A percentile compares a stretch with the other conserved stretches of the same genome.
These are phyloP conservation scores for Ogataea nakhonphanomensis DNA, from an alignment of 805 yeast species.

Conservation along the genomic window DNA sequence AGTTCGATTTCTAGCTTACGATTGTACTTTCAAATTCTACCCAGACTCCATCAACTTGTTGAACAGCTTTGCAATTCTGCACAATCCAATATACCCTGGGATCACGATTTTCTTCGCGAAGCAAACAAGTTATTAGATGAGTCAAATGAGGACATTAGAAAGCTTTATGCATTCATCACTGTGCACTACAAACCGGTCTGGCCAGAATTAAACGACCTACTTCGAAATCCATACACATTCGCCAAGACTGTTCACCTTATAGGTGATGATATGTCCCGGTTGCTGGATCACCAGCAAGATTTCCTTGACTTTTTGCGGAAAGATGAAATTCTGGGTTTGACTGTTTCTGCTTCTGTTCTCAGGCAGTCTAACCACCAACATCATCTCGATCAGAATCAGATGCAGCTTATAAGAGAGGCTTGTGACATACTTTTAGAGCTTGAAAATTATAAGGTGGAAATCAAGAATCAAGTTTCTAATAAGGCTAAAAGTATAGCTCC, in stretches of 20 bases:
- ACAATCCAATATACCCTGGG: conserved; percentile 35
- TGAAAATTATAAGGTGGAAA: conserved; percentile 37
- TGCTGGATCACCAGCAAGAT: conserved; percentile 28
- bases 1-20: conserved; percentile 22
- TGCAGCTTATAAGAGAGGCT: conserved; percentile 39
- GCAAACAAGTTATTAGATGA: conserved; percentile 55
- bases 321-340: conserved; percentile 67
- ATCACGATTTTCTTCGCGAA: conserved; percentile 47
- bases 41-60: conserved; percentile 19
- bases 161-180: conserved; percentile 47
- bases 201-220: conserved; percentile 65
- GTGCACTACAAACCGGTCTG: conserved; percentile 57
- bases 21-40: conserved; percentile 28
- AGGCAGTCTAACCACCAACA: conserved; percentile 21
- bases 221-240: conserved; percentile 61
- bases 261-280: conserved; percentile 36
- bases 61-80: conserved; percentile 27
- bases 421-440: conserved; percentile 48
- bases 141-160: conserved; percentile 50
- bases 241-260: conserved; percentile 49
- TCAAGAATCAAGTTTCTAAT: conserved; percentile 53
- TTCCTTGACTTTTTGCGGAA: conserved; percentile 45
- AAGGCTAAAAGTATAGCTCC: conserved; percentile 69
- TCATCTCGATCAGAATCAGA: conserved; percentile 25
- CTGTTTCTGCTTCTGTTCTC: conserved; percentile 66